phyloP scores from a whole-genome alignment of 1,284 basidiomycete genomes.

The Athelia psychrophila region DNA sequence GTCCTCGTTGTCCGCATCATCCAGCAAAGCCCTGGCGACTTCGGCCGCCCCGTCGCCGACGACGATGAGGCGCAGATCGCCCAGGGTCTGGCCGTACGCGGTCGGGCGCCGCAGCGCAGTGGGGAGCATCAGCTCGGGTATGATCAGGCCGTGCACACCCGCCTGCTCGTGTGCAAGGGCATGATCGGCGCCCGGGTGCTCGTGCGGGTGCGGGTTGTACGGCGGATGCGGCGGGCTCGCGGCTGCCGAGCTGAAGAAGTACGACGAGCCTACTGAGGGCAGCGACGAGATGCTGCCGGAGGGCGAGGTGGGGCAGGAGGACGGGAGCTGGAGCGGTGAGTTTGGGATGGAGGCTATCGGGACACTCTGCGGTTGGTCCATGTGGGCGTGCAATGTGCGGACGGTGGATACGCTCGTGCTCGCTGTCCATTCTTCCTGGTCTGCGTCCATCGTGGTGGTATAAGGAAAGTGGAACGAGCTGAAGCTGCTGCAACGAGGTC shows the following conservation, averaged over 20 bases:
- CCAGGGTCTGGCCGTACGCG: constrained; percentile 61
- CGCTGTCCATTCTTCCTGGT: too few species aligned
- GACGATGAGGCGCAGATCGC: constrained; percentile 54
- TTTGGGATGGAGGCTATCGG: neutral
- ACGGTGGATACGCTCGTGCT: too few species aligned
- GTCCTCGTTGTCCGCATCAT: constrained; percentile 57
- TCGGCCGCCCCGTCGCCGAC: constrained; percentile 40
- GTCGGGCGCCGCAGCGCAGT: constrained; percentile 55
- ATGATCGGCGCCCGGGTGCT: constrained; percentile 39
- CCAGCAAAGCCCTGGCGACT: constrained; percentile 17
- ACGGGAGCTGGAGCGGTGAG: constrained; percentile 30
- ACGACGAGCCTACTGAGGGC: constrained; percentile 70
- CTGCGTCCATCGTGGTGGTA: too few species aligned
- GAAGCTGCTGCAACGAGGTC: too few species aligned
- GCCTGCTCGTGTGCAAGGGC: constrained; percentile 31
- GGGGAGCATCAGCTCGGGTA: constrained; percentile 66
- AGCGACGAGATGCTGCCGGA: constrained; percentile 65
- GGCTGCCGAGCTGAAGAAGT: constrained; percentile 71
- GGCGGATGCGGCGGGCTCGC: constrained; percentile 46
- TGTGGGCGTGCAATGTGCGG: too few species aligned
- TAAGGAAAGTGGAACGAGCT: too few species aligned
- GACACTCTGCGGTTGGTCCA: neutral
- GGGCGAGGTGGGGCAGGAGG: constrained; percentile 41
- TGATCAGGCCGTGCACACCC: constrained; percentile 49
- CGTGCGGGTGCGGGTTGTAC: constrained; percentile 13